Conservation (phyloP, 2,329 filamentous ascomycete genomes). For the Colletotrichum gigasporum region DNA sequence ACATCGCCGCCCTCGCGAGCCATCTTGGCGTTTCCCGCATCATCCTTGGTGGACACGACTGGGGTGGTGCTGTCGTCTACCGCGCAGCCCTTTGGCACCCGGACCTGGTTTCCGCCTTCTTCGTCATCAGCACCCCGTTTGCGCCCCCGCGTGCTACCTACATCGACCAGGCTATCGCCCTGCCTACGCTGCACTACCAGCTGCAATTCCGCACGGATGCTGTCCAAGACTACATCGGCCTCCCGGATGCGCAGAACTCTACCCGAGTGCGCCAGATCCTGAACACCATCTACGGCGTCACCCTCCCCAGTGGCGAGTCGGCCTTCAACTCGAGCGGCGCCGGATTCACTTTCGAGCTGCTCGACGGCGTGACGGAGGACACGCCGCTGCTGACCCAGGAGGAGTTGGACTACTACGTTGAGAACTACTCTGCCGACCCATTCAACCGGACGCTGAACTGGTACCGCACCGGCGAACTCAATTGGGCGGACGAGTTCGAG, state of each 20-base stretch:
- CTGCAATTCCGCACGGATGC: conserved; percentile 73
- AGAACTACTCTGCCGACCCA: conserved; percentile 75
- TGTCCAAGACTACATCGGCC: conserved; percentile 42
- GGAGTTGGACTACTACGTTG: conserved; percentile 81
- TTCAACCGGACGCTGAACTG: conserved; percentile 85
- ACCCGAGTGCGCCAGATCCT: conserved; percentile 72
- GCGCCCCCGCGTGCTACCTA: conserved; percentile 59
- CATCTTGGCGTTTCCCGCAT: conserved; percentile 59
- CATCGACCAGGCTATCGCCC: conserved; percentile 62
- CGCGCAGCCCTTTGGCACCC: conserved; percentile 76
- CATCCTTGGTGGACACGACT: conserved; percentile 85
- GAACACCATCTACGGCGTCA: conserved; percentile 72
- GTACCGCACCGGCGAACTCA: conserved; percentile 81
- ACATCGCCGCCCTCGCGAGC: conserved; percentile 74
- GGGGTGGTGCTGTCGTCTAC: conserved; percentile 79
- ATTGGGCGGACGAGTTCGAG: conserved; percentile 77
- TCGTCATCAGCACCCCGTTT: conserved; percentile 80
- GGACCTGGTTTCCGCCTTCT: conserved; percentile 72
- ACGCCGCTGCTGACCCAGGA: conserved; percentile 69
- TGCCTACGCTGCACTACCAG: conserved; percentile 81
- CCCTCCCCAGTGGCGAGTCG: conserved; percentile 58
- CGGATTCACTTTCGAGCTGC: conserved; percentile 68
- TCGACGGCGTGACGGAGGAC: conserved; percentile 59
- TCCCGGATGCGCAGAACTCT: conserved; percentile 57
- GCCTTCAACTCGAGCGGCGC: conserved; percentile 62